phyloP scores from a whole-genome alignment of 768 basidiomycete genomes.

The Suillus subaureus region DNA sequence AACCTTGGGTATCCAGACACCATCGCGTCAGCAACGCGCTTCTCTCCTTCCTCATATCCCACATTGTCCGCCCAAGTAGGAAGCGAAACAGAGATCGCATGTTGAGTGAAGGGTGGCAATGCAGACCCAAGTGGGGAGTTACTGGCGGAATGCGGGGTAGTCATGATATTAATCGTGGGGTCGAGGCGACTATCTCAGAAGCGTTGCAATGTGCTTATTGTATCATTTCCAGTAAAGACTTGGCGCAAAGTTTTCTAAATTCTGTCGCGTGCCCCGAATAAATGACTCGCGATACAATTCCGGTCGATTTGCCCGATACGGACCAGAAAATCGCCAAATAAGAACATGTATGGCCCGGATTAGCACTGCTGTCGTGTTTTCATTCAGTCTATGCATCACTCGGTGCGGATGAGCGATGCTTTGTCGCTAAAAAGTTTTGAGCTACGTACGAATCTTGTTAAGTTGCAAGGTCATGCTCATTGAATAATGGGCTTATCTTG shows the following conservation, averaged over 20 bases:
- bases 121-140: slow-evolving; percentile 45
- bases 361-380: too few relatives aligned
- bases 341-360: too few relatives aligned
- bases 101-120: slow-evolving; percentile 71
- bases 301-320: too few relatives aligned
- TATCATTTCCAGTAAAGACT: not conserved
- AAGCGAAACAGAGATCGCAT: slow-evolving; percentile 94
- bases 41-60: slow-evolving; percentile 88
- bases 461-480: too few relatives aligned
- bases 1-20: slow-evolving; percentile 92
- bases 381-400: too few relatives aligned
- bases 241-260: not conserved
- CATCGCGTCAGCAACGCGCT: slow-evolving; percentile 78
- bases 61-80: slow-evolving; percentile 93
- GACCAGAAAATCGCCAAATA: too few relatives aligned
- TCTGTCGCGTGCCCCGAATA: not conserved
- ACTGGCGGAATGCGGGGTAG: slow-evolving; percentile 6
- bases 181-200: not conserved
- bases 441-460: too few relatives aligned
- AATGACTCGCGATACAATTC: not conserved
- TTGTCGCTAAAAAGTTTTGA: too few relatives aligned
- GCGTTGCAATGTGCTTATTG: not conserved
- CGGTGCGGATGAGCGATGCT: too few relatives aligned
- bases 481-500: too few relatives aligned
- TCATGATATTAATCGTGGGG: slow-evolving; percentile 8